Evolutionary conservation across 2,329 filamentous ascomycete genomes (phyloP).

Genomic region (Epichloe elymi): DNA sequence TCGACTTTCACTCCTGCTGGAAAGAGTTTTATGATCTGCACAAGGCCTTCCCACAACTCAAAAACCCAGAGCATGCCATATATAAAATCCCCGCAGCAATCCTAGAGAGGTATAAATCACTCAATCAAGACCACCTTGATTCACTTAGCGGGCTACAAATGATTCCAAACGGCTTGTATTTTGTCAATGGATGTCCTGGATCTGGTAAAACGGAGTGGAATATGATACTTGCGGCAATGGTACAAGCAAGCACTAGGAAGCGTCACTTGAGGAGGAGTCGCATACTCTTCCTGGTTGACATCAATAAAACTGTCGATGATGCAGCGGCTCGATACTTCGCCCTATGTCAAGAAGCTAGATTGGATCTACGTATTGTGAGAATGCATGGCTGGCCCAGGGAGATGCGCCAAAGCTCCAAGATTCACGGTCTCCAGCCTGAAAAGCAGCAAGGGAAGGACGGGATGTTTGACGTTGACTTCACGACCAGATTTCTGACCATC

Average conservation of each 20-base stretch:
- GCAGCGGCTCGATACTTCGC: conserved; percentile 27
- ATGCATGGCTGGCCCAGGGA: conserved; percentile 29
- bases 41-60: conserved; percentile 20
- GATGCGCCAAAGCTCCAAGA: conserved; percentile 16
- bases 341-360: conserved; percentile 22
- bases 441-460: background rate
- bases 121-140: conserved; percentile 25
- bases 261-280: conserved; percentile 14
- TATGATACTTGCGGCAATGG: conserved; percentile 26
- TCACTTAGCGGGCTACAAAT: conserved; percentile 22
- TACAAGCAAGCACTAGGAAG: conserved; percentile 17
- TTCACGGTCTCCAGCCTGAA: conserved; percentile 11
- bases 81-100: conserved; percentile 14
- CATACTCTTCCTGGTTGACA: conserved; percentile 32
- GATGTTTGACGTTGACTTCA: conserved; percentile 17
- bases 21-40: conserved; percentile 14
- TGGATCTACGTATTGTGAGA: conserved; percentile 22
- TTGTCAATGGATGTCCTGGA: conserved; percentile 34
- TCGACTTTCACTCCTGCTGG: conserved; percentile 14
- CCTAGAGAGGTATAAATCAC: conserved; percentile 16
- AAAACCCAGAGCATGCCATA: conserved; percentile 11
- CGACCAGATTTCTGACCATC: conserved; percentile 20
- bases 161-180: conserved; percentile 29
- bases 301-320: conserved; percentile 34
- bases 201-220: conserved; percentile 36